Conservation (phyloP, 176 grass and related monocot genomes). For the Eleusine coracana region DNA sequence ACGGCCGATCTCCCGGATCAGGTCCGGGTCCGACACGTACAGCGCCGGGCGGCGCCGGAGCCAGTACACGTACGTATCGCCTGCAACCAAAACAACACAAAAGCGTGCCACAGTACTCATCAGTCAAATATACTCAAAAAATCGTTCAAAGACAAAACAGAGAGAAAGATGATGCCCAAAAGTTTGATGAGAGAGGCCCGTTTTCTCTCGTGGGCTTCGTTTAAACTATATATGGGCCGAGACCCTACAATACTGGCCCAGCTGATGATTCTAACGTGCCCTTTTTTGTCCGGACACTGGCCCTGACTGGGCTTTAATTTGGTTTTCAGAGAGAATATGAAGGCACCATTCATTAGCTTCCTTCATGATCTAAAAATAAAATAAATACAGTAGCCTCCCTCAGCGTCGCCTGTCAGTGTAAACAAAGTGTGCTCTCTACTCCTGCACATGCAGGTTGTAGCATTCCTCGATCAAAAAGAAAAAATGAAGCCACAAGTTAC, state of each 20-base stretch:
- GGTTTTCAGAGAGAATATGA: neutral
- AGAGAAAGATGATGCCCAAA: no score
- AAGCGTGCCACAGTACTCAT: neutral
- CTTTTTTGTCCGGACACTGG: neutral
- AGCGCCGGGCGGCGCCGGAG: conserved; percentile 65
- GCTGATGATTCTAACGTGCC: neutral
- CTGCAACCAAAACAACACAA: conserved; percentile 20
- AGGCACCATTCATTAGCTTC: no score
- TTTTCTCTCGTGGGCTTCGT: neutral
- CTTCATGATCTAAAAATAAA: no score
- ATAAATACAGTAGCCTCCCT: no score
- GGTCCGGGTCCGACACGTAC: conserved; percentile 79
- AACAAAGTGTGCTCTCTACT: neutral
- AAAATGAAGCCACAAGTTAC: neutral
- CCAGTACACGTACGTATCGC: conserved; percentile 76
- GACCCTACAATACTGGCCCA: neutral
- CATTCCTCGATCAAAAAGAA: no score
- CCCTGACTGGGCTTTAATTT: neutral
- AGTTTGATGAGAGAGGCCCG: neutral
- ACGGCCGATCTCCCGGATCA: conserved; percentile 78
- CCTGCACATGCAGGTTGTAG: neutral
- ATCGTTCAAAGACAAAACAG: no score
- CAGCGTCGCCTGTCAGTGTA: no score
- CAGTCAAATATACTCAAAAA: neutral
- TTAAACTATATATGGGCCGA: neutral